phyloP scores from a whole-genome alignment of 495 filamentous ascomycete genomes.

The Xylaria cubensis region DNA sequence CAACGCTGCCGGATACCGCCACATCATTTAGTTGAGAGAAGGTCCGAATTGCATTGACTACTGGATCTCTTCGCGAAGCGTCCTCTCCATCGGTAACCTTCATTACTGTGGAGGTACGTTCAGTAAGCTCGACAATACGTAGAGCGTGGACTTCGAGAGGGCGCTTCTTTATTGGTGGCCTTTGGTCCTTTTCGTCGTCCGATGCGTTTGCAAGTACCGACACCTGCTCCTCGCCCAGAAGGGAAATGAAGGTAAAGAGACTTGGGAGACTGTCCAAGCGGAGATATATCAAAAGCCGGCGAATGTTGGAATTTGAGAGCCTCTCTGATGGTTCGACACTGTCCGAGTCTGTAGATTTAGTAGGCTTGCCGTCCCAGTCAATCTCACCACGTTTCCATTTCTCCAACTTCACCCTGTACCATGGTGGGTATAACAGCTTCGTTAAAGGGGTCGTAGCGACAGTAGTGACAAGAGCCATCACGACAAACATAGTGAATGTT shows the following conservation, averaged over 20 bases:
- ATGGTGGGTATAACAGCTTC: slow-evolving; percentile 77
- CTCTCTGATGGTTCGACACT: slow-evolving; percentile 52
- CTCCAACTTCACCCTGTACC: slow-evolving; percentile 90
- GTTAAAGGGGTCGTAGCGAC: slow-evolving; percentile 89
- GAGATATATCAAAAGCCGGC: slow-evolving; percentile 64
- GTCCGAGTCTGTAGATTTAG: slow-evolving; percentile 48
- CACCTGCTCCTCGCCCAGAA: slow-evolving; percentile 66
- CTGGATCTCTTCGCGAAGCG: slow-evolving; percentile 77
- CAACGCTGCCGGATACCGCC: slow-evolving; percentile 79
- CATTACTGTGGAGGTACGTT: slow-evolving; percentile 96
- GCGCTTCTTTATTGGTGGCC: slow-evolving; percentile 44
- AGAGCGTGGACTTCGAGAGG: slow-evolving; percentile 84
- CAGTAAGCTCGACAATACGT: slow-evolving; percentile 85
- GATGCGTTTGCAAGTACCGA: slow-evolving; percentile 33
- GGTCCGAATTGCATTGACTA: slow-evolving; percentile 89
- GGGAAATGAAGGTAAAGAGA: slow-evolving; percentile 81
- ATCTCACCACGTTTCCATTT: slow-evolving; percentile 93
- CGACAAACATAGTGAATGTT: slow-evolving; percentile 98
- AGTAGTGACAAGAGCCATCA: slow-evolving; percentile 93
- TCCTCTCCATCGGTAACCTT: slow-evolving; percentile 85
- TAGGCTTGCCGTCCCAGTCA: slow-evolving; percentile 82
- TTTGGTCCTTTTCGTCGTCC: slow-evolving; percentile 31
- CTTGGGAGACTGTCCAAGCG: slow-evolving; percentile 90
- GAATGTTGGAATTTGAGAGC: slow-evolving; percentile 52
- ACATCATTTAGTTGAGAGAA: slow-evolving; percentile 87